Base-by-base conservation (phyloP, 306 rosid genomes). In the Acacia crassicarpa region DNA sequence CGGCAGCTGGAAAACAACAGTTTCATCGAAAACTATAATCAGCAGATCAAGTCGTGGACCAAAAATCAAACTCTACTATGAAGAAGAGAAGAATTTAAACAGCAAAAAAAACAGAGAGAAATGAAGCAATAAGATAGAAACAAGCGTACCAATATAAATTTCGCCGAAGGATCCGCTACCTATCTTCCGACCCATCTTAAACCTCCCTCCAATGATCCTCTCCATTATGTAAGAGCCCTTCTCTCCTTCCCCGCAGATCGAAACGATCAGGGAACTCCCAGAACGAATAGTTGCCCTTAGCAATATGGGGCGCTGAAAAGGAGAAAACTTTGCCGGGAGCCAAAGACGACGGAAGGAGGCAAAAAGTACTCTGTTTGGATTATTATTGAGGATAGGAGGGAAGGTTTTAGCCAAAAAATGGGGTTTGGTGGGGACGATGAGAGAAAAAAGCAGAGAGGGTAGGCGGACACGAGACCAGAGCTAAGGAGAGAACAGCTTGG, bases 131-230 rank as follows among this genome's bases (percentile, higher is more conserved):
- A 10, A 38, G 3, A 40, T 3, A 48, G 10, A 56, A 56, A 14
- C 15, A 73, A 49, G 58, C 44, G 54, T 16, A 92, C 97, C 97
- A 17, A 90, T 86, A 78, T 69, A 90, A 38, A 90, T 90, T 88
- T 92, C 92, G 44, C 97, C 94, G 6, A 92, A 92, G 0, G 97
- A 92, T 17, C 94, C 94, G 81, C 94, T 87, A 1, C 97, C 97
- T 30, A 92, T 90, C 85, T 90, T 92, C 72, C 91, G 89, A 82
- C 97, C 94, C 62, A 90, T 23, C 85, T 90, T 92, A 82, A 65
- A 92, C 86, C 88, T 89, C 4, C 88, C 93, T 2, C 88, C 97
- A 20, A 90, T 44, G 56, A 92, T 68, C 82, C 93, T 86, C 85
- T 92, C 93, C 97, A 92, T 92, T 23, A 74, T 35, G 8, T 12